A percentile compares a stretch with the other conserved stretches of the same genome.
phyloP scores from a whole-genome alignment of 495 filamentous ascomycete species.

The Neurospora sp. region DNA sequence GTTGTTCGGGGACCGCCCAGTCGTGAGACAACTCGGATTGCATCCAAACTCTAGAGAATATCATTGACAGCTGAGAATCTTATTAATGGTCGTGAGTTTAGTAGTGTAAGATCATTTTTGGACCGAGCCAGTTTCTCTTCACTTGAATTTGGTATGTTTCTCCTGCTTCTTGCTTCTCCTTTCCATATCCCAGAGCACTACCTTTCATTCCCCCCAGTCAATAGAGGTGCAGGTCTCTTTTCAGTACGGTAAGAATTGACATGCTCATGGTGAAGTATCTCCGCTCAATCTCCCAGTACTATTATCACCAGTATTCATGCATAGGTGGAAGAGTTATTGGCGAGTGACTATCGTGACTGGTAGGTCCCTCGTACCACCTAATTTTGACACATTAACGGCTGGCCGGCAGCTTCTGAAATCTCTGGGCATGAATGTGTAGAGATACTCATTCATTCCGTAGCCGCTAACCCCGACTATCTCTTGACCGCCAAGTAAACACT shows the following conservation, averaged over 20 bases:
- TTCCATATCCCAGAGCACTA: neutral
- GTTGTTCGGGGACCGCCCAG: neutral
- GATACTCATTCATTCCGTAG: neutral
- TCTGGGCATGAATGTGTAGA: neutral
- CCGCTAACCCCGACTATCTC: neutral
- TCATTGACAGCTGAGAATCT: no score
- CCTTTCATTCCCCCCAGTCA: neutral
- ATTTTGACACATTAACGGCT: neutral
- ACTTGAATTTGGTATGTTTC: neutral
- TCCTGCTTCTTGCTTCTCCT: neutral
- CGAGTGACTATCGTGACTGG: neutral
- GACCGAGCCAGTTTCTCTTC: neutral
- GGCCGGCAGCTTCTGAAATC: neutral
- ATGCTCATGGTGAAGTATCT: neutral
- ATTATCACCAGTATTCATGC: neutral
- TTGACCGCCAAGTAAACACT: neutral
- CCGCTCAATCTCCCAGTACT: neutral
- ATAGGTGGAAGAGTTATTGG: neutral
- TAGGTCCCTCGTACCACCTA: neutral
- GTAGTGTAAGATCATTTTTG: neutral
- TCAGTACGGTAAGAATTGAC: neutral
- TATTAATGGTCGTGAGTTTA: neutral
- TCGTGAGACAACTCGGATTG: neutral
- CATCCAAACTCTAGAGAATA: neutral
- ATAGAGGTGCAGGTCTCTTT: neutral